Evolutionary conservation across 768 basidiomycete genomes (phyloP).

Genomic region (Fomitopsis serialis): DNA sequence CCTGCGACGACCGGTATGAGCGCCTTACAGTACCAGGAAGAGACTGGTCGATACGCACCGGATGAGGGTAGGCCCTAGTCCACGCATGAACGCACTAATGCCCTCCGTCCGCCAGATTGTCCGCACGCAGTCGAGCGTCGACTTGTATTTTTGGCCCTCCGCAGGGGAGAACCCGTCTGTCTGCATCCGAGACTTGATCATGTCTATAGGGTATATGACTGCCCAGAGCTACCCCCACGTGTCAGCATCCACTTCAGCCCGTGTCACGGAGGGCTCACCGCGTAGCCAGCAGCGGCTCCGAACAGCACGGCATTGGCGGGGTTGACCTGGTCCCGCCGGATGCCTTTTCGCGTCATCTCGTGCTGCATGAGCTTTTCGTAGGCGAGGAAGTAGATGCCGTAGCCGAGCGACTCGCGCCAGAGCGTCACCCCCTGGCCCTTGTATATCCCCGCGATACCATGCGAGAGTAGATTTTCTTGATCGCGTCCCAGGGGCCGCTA

Average conservation of each 20-base stretch:
- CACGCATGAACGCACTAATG: conserved; percentile 80
- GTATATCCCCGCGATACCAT: conserved; percentile 83
- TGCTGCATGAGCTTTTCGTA: conserved; percentile 91
- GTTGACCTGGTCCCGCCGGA: conserved; percentile 70
- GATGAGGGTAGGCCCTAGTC: conserved; percentile 89
- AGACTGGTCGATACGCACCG: conserved; percentile 43
- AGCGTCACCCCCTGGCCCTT: conserved; percentile 92
- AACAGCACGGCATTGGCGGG: conserved; percentile 77
- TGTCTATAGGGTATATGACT: conserved; percentile 93
- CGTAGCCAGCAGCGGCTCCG: conserved; percentile 91
- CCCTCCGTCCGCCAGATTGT: conserved; percentile 85
- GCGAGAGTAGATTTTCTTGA: conserved; percentile 72
- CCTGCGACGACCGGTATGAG: conserved; percentile 32
- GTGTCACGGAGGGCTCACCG: conserved; percentile 42
- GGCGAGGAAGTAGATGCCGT: conserved; percentile 84
- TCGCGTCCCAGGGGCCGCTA: conserved; percentile 82
- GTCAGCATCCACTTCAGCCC: background rate
- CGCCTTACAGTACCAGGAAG: background rate
- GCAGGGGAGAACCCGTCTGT: conserved; percentile 81
- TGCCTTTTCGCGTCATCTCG: conserved; percentile 71
- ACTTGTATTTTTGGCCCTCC: conserved; percentile 77
- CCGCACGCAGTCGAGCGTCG: conserved; percentile 76
- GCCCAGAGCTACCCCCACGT: conserved; percentile 62
- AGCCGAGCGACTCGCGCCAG: conserved; percentile 75
- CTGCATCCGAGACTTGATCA: conserved; percentile 95